phyloP scores from a whole-genome alignment of 2,329 filamentous ascomycete genomes.

The Fusarium sacchari region DNA sequence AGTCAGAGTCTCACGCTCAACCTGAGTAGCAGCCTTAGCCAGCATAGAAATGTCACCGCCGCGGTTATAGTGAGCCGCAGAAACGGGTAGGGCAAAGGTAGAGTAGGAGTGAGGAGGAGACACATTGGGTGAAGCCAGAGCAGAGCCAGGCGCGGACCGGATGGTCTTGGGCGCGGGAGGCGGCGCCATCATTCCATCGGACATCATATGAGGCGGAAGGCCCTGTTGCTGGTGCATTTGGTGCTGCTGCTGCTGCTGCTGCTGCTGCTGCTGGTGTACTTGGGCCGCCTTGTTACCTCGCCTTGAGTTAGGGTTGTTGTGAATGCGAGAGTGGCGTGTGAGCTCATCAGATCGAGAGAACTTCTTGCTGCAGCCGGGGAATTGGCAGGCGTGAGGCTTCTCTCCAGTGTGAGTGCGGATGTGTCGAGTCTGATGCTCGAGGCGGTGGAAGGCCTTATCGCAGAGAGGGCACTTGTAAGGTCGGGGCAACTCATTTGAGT shows the following conservation, averaged over 20 bases:
- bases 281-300: slow-evolving; percentile 82
- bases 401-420: slow-evolving; percentile 98
- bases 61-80: slow-evolving; percentile 62
- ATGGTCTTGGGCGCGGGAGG: slow-evolving; percentile 80
- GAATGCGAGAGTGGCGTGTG: slow-evolving; percentile 95
- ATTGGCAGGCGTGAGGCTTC: slow-evolving; percentile 96
- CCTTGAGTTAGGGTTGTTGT: slow-evolving; percentile 98
- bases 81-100: slow-evolving; percentile 68
- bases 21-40: slow-evolving; percentile 68
- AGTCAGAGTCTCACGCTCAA: slow-evolving; percentile 66
- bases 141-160: slow-evolving; percentile 87
- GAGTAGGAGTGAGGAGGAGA: slow-evolving; percentile 92
- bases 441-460: slow-evolving; percentile 97
- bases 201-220: slow-evolving; percentile 56
- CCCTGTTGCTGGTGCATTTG: slow-evolving; percentile 53
- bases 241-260: slow-evolving; percentile 50
- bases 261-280: slow-evolving; percentile 52
- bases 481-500: slow-evolving; percentile 78
- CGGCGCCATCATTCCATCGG: slow-evolving; percentile 79
- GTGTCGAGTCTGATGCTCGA: slow-evolving; percentile 91
- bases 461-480: slow-evolving; percentile 99
- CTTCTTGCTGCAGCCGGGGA: slow-evolving; percentile 94
- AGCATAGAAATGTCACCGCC: slow-evolving; percentile 67
- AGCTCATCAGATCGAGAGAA: slow-evolving; percentile 97
- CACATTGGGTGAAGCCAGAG: slow-evolving; percentile 91